Conservation (phyloP, 768 basidiomycete genomes). For the Tricholoma terreum region DNA sequence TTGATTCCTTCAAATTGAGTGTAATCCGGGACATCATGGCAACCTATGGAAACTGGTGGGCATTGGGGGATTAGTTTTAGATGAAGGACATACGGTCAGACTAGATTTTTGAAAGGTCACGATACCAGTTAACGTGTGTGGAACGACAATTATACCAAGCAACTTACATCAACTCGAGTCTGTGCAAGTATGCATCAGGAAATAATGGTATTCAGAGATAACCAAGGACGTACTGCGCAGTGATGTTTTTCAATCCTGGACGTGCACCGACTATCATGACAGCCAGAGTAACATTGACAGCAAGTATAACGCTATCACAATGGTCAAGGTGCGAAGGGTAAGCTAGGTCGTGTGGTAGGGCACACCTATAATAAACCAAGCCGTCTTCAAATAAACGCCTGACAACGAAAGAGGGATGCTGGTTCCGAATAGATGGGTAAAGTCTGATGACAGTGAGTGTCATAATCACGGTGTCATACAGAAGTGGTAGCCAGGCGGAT, state of each 20-base stretch:
- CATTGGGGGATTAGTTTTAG: conserved; percentile 6
- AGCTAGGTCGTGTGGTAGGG: not conserved
- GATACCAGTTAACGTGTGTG: not conserved
- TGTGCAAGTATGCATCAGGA: conserved; percentile 10
- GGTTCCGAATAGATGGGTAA: conserved; percentile 31
- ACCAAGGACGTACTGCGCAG: conserved; percentile 41
- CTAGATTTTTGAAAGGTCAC: not conserved
- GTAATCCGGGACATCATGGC: conserved; percentile 72
- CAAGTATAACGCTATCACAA: conserved; percentile 38
- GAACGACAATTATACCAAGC: conserved; percentile 5
- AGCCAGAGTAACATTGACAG: conserved; percentile 41
- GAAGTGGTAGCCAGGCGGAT: conserved; percentile 48
- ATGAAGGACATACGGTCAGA: not conserved
- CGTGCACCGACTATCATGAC: conserved; percentile 45
- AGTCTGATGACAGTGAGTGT: conserved; percentile 37
- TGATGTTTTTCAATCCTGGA: conserved; percentile 44
- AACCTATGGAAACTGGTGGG: conserved; percentile 31
- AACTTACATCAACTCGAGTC: conserved; percentile 39
- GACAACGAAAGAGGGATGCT: conserved; percentile 36
- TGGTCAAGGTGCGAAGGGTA: not conserved
- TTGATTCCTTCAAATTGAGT: conserved; percentile 50
- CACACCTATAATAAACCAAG: conserved; percentile 43
- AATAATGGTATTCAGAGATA: not conserved
- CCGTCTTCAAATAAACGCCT: conserved; percentile 44
- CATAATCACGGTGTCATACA: conserved; percentile 45